Evolutionary conservation across 2,329 filamentous ascomycete species (phyloP), one percentile per base, ranked within the genome.

Genomic region (Ophiostoma australiae): DNA sequence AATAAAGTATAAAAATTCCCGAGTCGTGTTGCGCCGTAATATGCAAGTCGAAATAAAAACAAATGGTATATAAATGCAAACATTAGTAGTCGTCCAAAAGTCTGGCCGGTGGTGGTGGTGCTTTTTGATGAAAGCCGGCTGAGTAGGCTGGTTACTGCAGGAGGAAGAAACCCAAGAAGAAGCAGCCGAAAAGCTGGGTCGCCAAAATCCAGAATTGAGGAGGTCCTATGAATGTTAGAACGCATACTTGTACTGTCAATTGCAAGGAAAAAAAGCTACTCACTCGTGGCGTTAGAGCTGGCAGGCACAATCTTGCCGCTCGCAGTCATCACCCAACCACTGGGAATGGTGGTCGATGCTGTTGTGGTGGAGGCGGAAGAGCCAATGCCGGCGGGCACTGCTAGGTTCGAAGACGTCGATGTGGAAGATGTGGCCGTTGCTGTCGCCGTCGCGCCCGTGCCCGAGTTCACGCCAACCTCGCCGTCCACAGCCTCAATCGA

Each of bases 401-500:
- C 52, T 8, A 67, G 66, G 37, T 41, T 31, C 27, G 68, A 63
- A 20, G 68, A 23, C 10, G 48, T 41, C 17, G 84, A 83, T 7
- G 84, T 84, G 70, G 86, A 81, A 70, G 81, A 81, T 66, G 84
- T 83, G 68, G 86, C 86, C 10, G 87, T 88, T 74, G 86, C 86
- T 4, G 85, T 87, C 48, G 81, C 80, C 65, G 82, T 84, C 72
- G 83, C 83, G 27, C 83, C 81, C 23, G 23, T 63, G 73, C 85
- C 84, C 75, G 86, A 84, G 72, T 87, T 91, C 39, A 86, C 87
- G 79, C 93, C 92, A 79, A 98, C 83, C 74, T 83, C 80, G 73
- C 95, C 95, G 74, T 89, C 93, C n/a, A 90, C 86, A 70, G 94
- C 89, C 76, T 87, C 81, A 79, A 99, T 98, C 68, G 91, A 94